A percentile compares a stretch with the other conserved stretches of the same genome.
These are phyloP conservation scores for Magnolia officinalis DNA, from an alignment of 164 flowering plant species.

Conservation along the genomic window DNA sequence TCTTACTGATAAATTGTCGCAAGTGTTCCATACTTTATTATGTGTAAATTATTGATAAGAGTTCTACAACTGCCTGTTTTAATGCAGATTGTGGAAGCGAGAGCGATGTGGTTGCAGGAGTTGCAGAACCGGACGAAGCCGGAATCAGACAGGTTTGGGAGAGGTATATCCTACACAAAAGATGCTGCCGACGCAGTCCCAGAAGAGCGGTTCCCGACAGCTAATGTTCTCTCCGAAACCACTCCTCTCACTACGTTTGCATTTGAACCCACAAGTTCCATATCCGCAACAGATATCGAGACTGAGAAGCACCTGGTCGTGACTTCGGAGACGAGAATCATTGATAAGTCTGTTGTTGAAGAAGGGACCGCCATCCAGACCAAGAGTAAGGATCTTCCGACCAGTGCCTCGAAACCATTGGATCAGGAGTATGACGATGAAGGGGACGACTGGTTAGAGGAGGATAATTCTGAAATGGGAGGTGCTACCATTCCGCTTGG, in stretches of 20 bases:
- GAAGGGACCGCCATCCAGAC: constrained; percentile 38
- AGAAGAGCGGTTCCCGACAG: constrained; percentile 37
- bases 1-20: neutral
- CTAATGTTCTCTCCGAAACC: constrained; percentile 24
- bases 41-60: neutral
- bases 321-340: constrained; percentile 39
- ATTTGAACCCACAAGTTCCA: constrained; percentile 21
- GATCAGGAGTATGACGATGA: constrained; percentile 52
- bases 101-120: constrained; percentile 56
- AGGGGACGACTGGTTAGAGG: constrained; percentile 80
- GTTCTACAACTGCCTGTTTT: neutral
- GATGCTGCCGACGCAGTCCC: constrained; percentile 22
- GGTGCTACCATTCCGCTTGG: constrained; percentile 31
- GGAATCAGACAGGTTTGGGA: constrained; percentile 26
- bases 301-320: constrained; percentile 49
- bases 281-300: constrained; percentile 25
- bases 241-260: constrained; percentile 18
- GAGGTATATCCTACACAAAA: constrained; percentile 16
- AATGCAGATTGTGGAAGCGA: constrained; percentile 73
- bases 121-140: constrained; percentile 30
- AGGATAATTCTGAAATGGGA: constrained; percentile 50
- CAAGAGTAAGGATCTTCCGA: constrained; percentile 23
- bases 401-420: constrained; percentile 8
- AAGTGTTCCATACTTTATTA: neutral
- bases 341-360: constrained; percentile 62